Conservation (phyloP, 106 monocot species). For the Hemerocallis citrina region DNA sequence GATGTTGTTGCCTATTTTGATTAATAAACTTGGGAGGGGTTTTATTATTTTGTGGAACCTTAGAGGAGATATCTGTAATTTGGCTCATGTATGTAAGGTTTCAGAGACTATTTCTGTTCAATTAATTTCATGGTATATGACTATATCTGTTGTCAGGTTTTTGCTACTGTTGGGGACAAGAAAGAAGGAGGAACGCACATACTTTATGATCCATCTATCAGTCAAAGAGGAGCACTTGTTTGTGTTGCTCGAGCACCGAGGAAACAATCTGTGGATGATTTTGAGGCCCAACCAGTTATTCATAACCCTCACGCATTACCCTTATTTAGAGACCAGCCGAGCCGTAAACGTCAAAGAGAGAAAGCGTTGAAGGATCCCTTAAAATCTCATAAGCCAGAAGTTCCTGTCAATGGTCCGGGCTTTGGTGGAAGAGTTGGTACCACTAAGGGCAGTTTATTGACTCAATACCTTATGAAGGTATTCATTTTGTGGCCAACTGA, state of each 20-base stretch:
- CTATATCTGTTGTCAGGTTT: conserved; percentile 40
- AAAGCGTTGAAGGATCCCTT: conserved; percentile 85
- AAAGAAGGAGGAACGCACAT: conserved; percentile 92
- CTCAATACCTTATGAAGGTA: conserved; percentile 96
- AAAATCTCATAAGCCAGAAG: conserved; percentile 87
- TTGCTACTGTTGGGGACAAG: conserved; percentile 88
- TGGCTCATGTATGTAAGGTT: too few species aligned
- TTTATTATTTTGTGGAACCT: too few species aligned
- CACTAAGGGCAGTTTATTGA: conserved; percentile 92
- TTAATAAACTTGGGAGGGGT: too few species aligned
- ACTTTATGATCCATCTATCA: conserved; percentile 85
- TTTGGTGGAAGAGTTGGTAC: conserved; percentile 92
- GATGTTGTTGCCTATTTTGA: too few species aligned
- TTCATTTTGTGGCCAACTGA: neutral
- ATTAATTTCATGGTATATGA: neutral
- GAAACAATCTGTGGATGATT: conserved; percentile 84
- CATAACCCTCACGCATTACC: conserved; percentile 97
- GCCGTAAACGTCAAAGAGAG: conserved; percentile 88
- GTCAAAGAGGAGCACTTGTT: conserved; percentile 93
- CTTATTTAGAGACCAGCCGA: conserved; percentile 87
- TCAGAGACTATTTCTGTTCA: neutral
- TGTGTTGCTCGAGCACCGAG: conserved; percentile 89
- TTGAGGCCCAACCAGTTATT: conserved; percentile 70
- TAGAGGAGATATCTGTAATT: too few species aligned
- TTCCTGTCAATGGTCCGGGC: conserved; percentile 84